phyloP scores from a whole-genome alignment of 2,329 filamentous ascomycete species.

The Zarea fungicola region DNA sequence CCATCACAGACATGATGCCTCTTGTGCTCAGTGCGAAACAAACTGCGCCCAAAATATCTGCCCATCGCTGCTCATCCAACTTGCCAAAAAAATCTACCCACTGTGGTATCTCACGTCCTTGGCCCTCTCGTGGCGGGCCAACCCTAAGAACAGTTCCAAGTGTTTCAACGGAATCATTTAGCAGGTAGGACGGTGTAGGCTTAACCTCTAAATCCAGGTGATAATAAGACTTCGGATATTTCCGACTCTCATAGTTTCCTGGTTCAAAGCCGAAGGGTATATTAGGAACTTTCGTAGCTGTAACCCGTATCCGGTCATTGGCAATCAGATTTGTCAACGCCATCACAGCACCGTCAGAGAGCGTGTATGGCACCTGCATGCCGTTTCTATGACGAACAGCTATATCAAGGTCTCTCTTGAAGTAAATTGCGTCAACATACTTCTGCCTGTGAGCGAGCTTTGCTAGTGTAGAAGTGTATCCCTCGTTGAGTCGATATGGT shows the following conservation, averaged over 20 bases:
- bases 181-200: constrained; percentile 60
- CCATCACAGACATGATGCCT: constrained; percentile 49
- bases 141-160: constrained; percentile 29
- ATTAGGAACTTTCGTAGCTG: constrained; percentile 49
- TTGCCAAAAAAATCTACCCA: constrained; percentile 68
- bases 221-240: constrained; percentile 60
- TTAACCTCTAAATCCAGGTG: constrained; percentile 57
- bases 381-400: constrained; percentile 40
- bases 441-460: constrained; percentile 51
- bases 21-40: constrained; percentile 58
- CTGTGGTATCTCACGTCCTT: constrained; percentile 53
- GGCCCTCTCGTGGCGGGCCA: constrained; percentile 38
- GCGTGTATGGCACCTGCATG: constrained; percentile 48
- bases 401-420: constrained; percentile 56
- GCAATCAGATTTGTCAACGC: constrained; percentile 62
- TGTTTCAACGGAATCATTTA: constrained; percentile 44
- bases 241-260: constrained; percentile 65
- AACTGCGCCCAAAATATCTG: constrained; percentile 56
- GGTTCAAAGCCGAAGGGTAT: constrained; percentile 68
- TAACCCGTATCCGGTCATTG: constrained; percentile 49
- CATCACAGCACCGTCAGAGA: constrained; percentile 61
- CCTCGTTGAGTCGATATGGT: constrained; percentile 58
- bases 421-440: constrained; percentile 51
- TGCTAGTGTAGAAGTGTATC: constrained; percentile 50
- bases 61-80: constrained; percentile 56